These are phyloP conservation scores for Lichtheimia ramosa DNA, from an alignment of 371 early-diverging fungal genomes.

Conservation along the genomic window DNA sequence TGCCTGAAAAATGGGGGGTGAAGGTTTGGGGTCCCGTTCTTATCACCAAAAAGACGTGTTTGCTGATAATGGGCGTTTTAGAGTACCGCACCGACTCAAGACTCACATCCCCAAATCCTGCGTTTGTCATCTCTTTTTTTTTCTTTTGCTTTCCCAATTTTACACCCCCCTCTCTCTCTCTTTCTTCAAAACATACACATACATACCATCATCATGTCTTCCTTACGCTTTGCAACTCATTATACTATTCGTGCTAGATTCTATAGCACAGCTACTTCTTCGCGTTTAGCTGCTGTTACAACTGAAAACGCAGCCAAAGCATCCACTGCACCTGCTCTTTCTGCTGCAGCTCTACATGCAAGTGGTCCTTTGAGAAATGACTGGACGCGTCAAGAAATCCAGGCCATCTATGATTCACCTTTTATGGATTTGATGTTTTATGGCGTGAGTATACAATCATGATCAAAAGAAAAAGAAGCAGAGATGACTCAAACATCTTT, in stretches of 20 bases:
- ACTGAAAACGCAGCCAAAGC: slow-evolving; percentile 18
- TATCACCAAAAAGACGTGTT: background rate
- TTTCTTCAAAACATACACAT: slow-evolving; percentile 14
- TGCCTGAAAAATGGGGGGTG: background rate
- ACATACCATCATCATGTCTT: slow-evolving; percentile 41
- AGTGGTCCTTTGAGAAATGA: slow-evolving; percentile 63
- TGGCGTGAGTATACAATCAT: slow-evolving; percentile 53
- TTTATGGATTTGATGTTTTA: slow-evolving; percentile 79
- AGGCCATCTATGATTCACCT: slow-evolving; percentile 79
- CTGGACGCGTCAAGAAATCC: slow-evolving; percentile 79
- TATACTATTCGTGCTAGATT: slow-evolving; percentile 33
- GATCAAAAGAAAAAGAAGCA: background rate
- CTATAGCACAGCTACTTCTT: slow-evolving; percentile 50
- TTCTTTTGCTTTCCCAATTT: slow-evolving; percentile 8
- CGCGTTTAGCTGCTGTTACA: slow-evolving; percentile 56
- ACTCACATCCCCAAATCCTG: background rate
- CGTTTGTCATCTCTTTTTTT: slow-evolving; percentile 13
- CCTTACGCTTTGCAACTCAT: slow-evolving; percentile 39
- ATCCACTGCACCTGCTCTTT: slow-evolving; percentile 31
- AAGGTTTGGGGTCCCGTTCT: background rate
- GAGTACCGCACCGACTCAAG: slow-evolving; percentile 3
- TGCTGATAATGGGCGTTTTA: slow-evolving; percentile 1
- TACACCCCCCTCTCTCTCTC: slow-evolving; percentile 2
- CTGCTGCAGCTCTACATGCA: slow-evolving; percentile 64
- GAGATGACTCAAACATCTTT: too few species aligned